phyloP scores from a whole-genome alignment of 1,139 yeast species.

The Lodderomyces orthopsilosis region DNA sequence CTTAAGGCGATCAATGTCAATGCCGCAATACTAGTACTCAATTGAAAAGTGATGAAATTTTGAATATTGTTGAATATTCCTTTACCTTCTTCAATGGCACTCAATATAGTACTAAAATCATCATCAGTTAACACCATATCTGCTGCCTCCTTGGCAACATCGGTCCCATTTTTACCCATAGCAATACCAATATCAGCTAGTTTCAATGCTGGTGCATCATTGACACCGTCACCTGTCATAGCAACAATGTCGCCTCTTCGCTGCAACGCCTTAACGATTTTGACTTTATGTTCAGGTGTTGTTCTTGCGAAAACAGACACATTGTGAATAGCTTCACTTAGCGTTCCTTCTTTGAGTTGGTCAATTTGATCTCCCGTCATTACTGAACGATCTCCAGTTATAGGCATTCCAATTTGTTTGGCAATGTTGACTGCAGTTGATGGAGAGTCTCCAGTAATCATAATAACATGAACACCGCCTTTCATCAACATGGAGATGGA shows the following conservation, averaged over 20 bases:
- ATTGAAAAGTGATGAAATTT: slow-evolving; percentile 88
- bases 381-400: slow-evolving; percentile 62
- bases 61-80: slow-evolving; percentile 94
- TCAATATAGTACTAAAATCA: slow-evolving; percentile 87
- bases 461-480: slow-evolving; percentile 93
- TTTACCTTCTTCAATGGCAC: slow-evolving; percentile 94
- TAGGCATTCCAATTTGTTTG: slow-evolving; percentile 86
- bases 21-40: slow-evolving; percentile 95
- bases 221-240: slow-evolving; percentile 99
- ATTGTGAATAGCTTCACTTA: slow-evolving; percentile 70
- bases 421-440: slow-evolving; percentile 92
- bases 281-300: slow-evolving; percentile 92
- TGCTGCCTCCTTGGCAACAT: slow-evolving; percentile 97
- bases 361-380: slow-evolving; percentile 85
- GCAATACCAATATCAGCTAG: slow-evolving; percentile 96
- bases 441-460: slow-evolving; percentile 97
- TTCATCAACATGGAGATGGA: slow-evolving; percentile 72
- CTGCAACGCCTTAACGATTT: slow-evolving; percentile 88
- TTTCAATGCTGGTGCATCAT: slow-evolving; percentile 98
- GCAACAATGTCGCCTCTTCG: slow-evolving; percentile 94
- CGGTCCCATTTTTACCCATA: slow-evolving; percentile 97
- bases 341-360: slow-evolving; percentile 61
- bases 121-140: slow-evolving; percentile 97
- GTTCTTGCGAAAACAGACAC: slow-evolving; percentile 95
- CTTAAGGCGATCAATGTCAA: slow-evolving; percentile 83